These are phyloP conservation scores for Cladophialophora exuberans DNA, from an alignment of 2,329 filamentous ascomycete genomes.

Conservation along the genomic window DNA sequence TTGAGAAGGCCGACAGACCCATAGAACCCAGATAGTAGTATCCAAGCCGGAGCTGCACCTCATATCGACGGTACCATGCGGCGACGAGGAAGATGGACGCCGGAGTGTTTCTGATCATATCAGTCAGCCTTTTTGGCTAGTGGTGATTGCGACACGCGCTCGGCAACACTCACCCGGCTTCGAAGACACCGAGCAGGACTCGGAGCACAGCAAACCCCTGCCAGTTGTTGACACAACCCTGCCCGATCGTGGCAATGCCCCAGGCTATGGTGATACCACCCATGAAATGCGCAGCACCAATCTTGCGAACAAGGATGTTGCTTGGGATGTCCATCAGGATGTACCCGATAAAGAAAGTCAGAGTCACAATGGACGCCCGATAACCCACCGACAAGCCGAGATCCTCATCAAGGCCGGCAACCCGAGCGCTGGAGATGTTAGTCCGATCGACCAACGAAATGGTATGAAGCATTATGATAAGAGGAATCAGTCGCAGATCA, in stretches of 20 bases:
- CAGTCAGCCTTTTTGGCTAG: not conserved
- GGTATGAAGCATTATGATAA: constrained; percentile 48
- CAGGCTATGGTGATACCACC: constrained; percentile 40
- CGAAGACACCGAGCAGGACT: constrained; percentile 62
- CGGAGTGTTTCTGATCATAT: constrained; percentile 11
- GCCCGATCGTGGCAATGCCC: constrained; percentile 45
- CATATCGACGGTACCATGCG: constrained; percentile 26
- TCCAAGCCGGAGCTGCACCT: constrained; percentile 25
- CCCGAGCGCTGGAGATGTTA: constrained; percentile 57
- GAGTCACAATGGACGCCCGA: constrained; percentile 8
- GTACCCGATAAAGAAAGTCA: constrained; percentile 23
- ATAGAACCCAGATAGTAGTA: constrained; percentile 21
- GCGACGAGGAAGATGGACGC: constrained; percentile 27
- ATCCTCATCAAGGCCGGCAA: constrained; percentile 55
- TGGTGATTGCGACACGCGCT: too few relatives aligned
- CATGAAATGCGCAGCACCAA: constrained; percentile 12
- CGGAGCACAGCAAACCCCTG: constrained; percentile 30
- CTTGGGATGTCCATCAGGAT: constrained; percentile 39
- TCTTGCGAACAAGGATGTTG: constrained; percentile 34
- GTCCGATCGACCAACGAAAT: constrained; percentile 48
- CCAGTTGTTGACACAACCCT: constrained; percentile 36
- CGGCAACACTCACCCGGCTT: constrained; percentile 45
- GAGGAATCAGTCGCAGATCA: constrained; percentile 47
- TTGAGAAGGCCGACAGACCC: constrained; percentile 17
- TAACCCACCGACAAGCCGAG: constrained; percentile 35